These are phyloP conservation scores for Gossypium raimondii DNA, from an alignment of 345 rosid species.

Conservation along the genomic window DNA sequence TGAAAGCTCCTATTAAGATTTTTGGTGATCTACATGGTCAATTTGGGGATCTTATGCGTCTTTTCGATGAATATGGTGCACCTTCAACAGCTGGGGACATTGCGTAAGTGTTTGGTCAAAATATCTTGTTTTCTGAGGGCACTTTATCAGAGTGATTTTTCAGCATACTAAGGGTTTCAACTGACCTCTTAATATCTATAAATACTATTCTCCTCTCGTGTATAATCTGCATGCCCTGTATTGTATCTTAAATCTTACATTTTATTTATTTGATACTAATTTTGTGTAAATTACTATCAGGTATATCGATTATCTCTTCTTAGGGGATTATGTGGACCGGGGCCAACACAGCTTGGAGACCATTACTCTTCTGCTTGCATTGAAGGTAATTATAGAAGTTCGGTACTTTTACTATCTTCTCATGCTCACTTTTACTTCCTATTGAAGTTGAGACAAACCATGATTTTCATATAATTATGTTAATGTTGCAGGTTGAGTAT, in stretches of 20 bases:
- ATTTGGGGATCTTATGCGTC: conserved; percentile 99
- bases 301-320: conserved; percentile 95
- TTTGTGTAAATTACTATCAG: conserved; percentile 45
- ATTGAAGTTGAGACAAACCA: conserved; percentile 13
- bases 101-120: conserved; percentile 56
- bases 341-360: conserved; percentile 99
- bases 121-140: background rate
- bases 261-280: conserved; percentile 18
- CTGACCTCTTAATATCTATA: background rate
- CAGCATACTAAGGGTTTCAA: background rate
- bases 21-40: conserved; percentile 99
- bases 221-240: background rate
- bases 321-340: conserved; percentile 99
- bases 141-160: background rate
- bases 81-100: conserved; percentile 99
- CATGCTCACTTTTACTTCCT: conserved; percentile 1
- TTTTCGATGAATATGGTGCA: conserved; percentile 96
- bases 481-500: conserved; percentile 77
- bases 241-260: background rate
- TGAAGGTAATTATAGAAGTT: conserved; percentile 58
- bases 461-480: conserved; percentile 17
- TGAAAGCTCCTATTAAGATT: conserved; percentile 87
- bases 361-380: conserved; percentile 81
- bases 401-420: background rate
- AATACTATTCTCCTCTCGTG: background rate